A percentile compares a stretch with the other conserved stretches of the same genome.
These are phyloP conservation scores for Pseudogymnoascus destructans DNA, from an alignment of 2,329 filamentous ascomycete genomes.

Conservation along the genomic window DNA sequence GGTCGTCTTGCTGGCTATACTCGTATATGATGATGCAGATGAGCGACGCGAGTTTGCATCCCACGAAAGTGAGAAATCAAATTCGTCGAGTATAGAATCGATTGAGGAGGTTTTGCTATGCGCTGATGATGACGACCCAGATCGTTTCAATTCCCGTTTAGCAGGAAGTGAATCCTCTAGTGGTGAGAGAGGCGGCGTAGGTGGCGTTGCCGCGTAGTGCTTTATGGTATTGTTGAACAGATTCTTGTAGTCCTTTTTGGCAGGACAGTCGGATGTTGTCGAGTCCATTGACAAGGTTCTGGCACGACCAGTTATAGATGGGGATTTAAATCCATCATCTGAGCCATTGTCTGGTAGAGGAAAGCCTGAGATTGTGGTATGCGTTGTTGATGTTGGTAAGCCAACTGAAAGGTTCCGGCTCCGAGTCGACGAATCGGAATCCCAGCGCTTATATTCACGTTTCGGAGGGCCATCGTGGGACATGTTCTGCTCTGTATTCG, in stretches of 20 bases:
- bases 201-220: background rate
- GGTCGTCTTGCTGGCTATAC: background rate
- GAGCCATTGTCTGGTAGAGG: background rate
- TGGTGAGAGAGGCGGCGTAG: background rate
- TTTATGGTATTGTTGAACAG: background rate
- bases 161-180: background rate
- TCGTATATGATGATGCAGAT: background rate
- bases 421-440: background rate
- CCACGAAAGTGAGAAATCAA: background rate
- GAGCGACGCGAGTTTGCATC: conserved; percentile 3
- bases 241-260: conserved; percentile 4
- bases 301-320: background rate
- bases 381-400: background rate
- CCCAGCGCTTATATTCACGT: background rate
- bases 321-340: background rate
- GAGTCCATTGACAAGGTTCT: conserved; percentile 1
- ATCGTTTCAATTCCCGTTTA: background rate
- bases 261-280: background rate
- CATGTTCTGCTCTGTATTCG: background rate
- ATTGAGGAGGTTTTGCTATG: conserved; percentile 2
- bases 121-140: background rate
- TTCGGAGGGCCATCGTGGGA: background rate
- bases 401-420: background rate
- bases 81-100: background rate
- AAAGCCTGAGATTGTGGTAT: background rate